Evolutionary conservation across 2,329 filamentous ascomycete species (phyloP).

Genomic region (Arthroderma sp.): DNA sequence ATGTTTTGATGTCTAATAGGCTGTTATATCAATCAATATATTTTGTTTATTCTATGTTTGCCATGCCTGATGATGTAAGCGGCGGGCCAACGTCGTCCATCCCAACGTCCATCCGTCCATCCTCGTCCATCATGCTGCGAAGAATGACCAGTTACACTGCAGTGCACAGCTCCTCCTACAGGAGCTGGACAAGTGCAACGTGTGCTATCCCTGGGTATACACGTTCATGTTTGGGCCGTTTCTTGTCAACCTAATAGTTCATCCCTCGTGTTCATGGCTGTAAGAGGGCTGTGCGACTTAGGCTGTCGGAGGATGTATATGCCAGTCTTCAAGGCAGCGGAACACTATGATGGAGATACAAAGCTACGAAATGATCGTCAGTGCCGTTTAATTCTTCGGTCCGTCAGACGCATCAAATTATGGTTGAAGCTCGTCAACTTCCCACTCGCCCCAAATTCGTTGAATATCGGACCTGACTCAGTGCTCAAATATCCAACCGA

Average conservation of each 20-base stretch:
- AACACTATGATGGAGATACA: not conserved
- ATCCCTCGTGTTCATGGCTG: not conserved
- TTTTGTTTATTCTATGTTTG: no score
- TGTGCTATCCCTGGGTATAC: not conserved
- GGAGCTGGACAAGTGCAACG: not conserved
- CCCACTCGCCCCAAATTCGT: not conserved
- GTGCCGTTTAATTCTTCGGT: not conserved
- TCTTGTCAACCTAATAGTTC: constrained; percentile 1
- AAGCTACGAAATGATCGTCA: constrained; percentile 4
- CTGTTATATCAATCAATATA: not conserved
- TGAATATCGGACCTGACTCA: not conserved
- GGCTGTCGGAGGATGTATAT: not conserved
- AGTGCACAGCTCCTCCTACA: not conserved
- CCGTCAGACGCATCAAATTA: not conserved
- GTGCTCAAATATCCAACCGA: not conserved
- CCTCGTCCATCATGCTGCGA: not conserved
- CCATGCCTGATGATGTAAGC: not conserved
- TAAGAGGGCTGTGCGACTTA: not conserved
- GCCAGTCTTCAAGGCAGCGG: not conserved
- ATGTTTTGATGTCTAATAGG: not conserved
- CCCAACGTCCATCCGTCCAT: not conserved
- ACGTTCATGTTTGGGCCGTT: not conserved
- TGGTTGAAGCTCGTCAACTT: not conserved
- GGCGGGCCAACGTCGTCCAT: not conserved
- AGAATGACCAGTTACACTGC: not conserved